Evolutionary conservation across 75 land plant species (phyloP).

Genomic region (Selaginella tamariscina): DNA sequence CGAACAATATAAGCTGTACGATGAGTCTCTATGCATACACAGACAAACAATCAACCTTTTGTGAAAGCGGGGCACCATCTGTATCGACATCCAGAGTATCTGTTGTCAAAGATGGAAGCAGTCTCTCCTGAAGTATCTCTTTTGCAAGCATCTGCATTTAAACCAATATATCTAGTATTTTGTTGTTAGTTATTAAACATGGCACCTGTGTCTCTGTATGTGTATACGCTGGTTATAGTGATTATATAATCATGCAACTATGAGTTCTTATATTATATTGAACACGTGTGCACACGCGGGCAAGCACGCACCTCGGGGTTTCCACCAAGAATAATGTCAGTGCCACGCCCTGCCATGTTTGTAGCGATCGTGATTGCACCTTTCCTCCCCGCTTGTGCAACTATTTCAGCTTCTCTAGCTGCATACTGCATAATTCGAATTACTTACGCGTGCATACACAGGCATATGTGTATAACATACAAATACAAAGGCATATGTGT

Average conservation of each 20-base stretch:
- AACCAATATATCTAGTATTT: no score
- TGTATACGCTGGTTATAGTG: no score
- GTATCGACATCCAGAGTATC: constrained; percentile 54
- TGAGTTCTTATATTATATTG: no score
- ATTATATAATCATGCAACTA: no score
- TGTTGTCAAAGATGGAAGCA: constrained; percentile 48
- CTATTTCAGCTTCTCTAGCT: constrained; percentile 90
- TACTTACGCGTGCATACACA: no score
- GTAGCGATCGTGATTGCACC: constrained; percentile 93
- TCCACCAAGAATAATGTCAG: constrained; percentile 96
- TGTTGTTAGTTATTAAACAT: no score
- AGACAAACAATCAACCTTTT: constrained; percentile 29
- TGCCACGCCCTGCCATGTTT: constrained; percentile 98
- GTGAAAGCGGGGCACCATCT: constrained; percentile 51
- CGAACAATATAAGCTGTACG: background rate
- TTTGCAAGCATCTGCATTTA: constrained; percentile 84
- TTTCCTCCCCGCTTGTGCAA: constrained; percentile 95
- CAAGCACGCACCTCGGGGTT: constrained; percentile 69
- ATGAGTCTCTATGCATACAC: no score
- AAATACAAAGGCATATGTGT: no score
- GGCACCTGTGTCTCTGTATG: no score
- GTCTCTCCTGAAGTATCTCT: constrained; percentile 58
- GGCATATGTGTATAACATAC: no score
- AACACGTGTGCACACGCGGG: no score
- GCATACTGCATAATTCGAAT: constrained; percentile 67